Evolutionary conservation across 805 yeast species (phyloP), one percentile per base, ranked within the genome.

Genomic region (Metschnikowia dekortorum): DNA sequence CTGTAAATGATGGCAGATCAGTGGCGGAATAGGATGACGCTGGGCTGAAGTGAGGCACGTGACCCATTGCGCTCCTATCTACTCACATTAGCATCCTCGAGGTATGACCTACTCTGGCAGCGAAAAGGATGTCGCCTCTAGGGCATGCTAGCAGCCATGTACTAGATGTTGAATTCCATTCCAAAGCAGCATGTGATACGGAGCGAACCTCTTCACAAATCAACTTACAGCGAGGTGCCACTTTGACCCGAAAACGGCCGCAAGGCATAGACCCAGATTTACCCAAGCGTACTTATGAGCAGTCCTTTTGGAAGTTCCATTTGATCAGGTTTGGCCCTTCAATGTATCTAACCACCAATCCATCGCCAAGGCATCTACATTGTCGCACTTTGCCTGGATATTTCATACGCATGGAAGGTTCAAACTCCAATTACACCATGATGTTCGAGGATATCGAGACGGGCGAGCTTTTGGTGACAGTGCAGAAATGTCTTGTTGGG

Each of bases 381-480:
- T 78, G 85, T 48, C 68, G 86, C 32, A 72, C 74, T 55, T 87
- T 82, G 0, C 89, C 89, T 0, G 82, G 87, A 3, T 82, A 79
- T 58, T 80, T 75, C 56, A 79, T 84, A 2, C 48, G 41, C 2
- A 34, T 52, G 2, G 37, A 46, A 2, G 50, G 50, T n/a, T 31
- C 36, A 13, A 8, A 22, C 10, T 30, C 33, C 13, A 39, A 44
- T 18, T 55, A 45, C 35, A 31, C 48, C 7, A 40, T 57, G 56
- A 37, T 18, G 10, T 57, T 56, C 31, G 59, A 56, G 40, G 61
- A 54, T 38, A 47, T 55, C 13, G 57, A 46, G 10, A 43, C 58
- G 6, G 61, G 61, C 9, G 50, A 52, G 32, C 35, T 35, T n/a
- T 38, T 54, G 26, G 48, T 56, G 10, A 30, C 44, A 8, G 48